phyloP scores from a whole-genome alignment of 2,329 filamentous ascomycete species.

The Cladosporium sp. region DNA sequence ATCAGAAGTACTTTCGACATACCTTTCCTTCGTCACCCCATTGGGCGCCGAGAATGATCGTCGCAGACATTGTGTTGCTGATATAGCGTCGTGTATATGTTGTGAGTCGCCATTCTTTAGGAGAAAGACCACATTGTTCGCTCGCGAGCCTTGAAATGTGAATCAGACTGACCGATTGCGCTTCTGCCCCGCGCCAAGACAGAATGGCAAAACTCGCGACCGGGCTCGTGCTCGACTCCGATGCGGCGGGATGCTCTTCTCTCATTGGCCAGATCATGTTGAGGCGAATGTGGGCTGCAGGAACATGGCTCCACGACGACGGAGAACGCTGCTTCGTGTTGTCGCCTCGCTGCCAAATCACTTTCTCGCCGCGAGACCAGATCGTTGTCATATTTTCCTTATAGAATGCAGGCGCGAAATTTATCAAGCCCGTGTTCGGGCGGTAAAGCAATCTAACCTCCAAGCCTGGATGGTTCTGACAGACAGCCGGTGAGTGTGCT shows the following conservation, averaged over 20 bases:
- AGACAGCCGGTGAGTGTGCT: not conserved
- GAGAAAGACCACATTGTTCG: not conserved
- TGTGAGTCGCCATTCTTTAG: not conserved
- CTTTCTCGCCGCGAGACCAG: too few relatives aligned
- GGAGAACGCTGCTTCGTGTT: not conserved
- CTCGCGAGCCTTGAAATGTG: too few relatives aligned
- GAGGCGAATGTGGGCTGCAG: not conserved
- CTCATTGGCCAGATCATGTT: not conserved
- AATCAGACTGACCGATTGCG: too few relatives aligned
- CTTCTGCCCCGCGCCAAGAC: not conserved
- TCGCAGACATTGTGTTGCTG: constrained; percentile 41
- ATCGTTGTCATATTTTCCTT: not conserved
- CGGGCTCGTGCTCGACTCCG: not conserved
- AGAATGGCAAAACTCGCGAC: not conserved
- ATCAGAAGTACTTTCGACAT: not conserved
- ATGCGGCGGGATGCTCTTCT: not conserved
- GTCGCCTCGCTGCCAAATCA: not conserved
- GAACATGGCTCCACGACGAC: not conserved
- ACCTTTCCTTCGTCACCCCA: constrained; percentile 60
- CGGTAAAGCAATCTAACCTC: not conserved
- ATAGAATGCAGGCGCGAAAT: not conserved
- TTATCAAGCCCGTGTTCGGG: not conserved
- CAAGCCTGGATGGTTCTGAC: not conserved
- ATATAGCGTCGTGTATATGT: not conserved
- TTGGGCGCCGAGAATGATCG: constrained; percentile 60